Base-by-base conservation (phyloP, 139 green algal genomes). In the Chlorella vulgaris region DNA sequence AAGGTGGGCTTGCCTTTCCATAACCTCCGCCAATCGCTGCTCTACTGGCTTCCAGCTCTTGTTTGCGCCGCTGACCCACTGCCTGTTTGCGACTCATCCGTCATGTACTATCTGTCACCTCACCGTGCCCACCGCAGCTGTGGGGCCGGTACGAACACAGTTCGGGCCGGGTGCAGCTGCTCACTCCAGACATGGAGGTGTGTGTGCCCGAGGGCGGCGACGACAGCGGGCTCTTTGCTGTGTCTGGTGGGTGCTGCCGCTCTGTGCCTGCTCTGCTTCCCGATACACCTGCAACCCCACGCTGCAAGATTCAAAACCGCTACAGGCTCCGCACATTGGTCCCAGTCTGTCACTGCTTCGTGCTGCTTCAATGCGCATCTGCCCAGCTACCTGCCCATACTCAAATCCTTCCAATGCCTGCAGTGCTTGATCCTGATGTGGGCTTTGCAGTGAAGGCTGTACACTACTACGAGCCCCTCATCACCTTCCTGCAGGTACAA, bases 381-480 rank as follows among this genome's bases (percentile, higher is more conserved):
- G 22, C 19, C 50, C 15, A 19, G n/a, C n/a, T n/a, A n/a, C n/a
- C n/a, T n/a, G n/a, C n/a, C n/a, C n/a, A n/a, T n/a, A n/a, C 60
- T 38, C 21, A 36, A 31, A n/a, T 65, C n/a, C n/a, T n/a, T 29
- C 58, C n/a, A n/a, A 8, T 35, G 3, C 38, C 18, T 33, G 35
- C 53, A 79, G 61, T 86, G 26, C 80, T 91, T 50, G 87, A 91
- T 50, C 87, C 87, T 6, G 81, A 86, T 24, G 26, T 83, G 18
- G 60, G 47, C 13, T 61, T 86, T 33, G 74, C 65, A 18, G 28
- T 88, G 33, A 63, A 83, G 21, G 78, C 63, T 24, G 63, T 91
- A 35, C 79, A 81, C 50, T 91, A 91, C 86, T 91, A 86, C 33
- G 78, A 91, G 39, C 60, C 86, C 31, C 60, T 90, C 29, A 82